A percentile compares a stretch with the other conserved stretches of the same genome.
These are phyloP conservation scores for Stellera chamaejasme DNA, from an alignment of 345 rosid genomes.

Conservation along the genomic window DNA sequence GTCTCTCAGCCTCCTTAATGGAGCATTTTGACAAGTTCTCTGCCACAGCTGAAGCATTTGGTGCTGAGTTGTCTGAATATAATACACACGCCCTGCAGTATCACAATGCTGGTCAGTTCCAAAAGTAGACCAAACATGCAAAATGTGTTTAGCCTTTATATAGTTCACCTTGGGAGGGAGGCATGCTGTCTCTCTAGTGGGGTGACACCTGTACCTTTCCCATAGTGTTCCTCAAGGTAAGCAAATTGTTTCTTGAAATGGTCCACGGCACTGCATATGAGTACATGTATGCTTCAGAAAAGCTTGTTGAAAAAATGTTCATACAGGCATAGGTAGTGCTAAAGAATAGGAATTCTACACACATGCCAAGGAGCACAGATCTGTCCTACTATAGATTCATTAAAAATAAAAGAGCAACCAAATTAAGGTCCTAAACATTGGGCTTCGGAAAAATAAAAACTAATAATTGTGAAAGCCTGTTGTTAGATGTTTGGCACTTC, in stretches of 20 bases:
- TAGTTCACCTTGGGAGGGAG: conserved; percentile 78
- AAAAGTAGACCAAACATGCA: neutral
- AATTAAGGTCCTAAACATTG: no score
- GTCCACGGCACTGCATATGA: conserved; percentile 76
- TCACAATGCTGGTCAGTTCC: conserved; percentile 2
- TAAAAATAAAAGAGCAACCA: no score
- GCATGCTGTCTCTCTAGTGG: conserved; percentile 96
- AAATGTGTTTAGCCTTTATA: neutral
- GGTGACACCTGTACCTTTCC: conserved; percentile 64
- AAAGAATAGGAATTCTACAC: no score
- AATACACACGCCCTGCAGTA: conserved; percentile 72
- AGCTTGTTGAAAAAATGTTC: no score
- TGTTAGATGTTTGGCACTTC: no score
- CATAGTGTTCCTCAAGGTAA: conserved; percentile 89
- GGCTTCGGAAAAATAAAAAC: no score
- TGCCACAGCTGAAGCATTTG: conserved; percentile 41
- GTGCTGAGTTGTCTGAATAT: conserved; percentile 52
- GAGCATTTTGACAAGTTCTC: conserved; percentile 71
- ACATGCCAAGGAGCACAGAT: no score
- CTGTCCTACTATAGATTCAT: no score
- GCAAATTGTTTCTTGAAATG: conserved; percentile 98
- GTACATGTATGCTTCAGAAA: neutral
- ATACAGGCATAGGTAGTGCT: no score
- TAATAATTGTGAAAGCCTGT: no score
- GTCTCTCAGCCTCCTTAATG: conserved; percentile 59